phyloP scores from a whole-genome alignment of 2,329 filamentous ascomycete genomes.

The Epicoccum sorghinum region DNA sequence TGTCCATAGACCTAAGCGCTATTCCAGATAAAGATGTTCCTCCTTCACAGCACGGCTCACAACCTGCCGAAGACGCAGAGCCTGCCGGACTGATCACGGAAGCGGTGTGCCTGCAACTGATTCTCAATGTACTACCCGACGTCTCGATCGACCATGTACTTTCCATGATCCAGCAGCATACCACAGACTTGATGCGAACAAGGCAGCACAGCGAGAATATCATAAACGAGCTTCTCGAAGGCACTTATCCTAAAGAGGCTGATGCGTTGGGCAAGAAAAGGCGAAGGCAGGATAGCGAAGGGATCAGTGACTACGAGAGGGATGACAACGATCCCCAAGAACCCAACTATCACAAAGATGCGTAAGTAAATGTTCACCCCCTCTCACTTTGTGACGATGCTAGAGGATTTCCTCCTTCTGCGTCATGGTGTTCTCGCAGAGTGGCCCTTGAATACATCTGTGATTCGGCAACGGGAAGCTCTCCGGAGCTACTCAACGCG shows the following conservation, averaged over 20 bases:
- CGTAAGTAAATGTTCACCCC: conserved; percentile 32
- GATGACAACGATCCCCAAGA: conserved; percentile 18
- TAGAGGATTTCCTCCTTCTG: too few species aligned
- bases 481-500: too few species aligned
- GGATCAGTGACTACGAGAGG: conserved; percentile 30
- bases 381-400: background rate
- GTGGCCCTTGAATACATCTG: background rate
- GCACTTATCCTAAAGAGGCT: conserved; percentile 43
- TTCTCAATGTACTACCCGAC: conserved; percentile 44
- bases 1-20: too few species aligned
- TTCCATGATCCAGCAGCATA: conserved; percentile 30
- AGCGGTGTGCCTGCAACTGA: conserved; percentile 36
- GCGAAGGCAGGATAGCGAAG: conserved; percentile 34
- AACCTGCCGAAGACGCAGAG: background rate
- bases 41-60: conserved; percentile 12
- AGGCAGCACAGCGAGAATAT: conserved; percentile 33
- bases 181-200: conserved; percentile 30
- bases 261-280: conserved; percentile 36
- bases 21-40: conserved; percentile 33
- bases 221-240: conserved; percentile 38
- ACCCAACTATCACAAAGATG: conserved; percentile 28
- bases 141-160: conserved; percentile 42
- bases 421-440: too few species aligned
- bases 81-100: conserved; percentile 23
- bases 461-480: too few species aligned